Base-by-base conservation (phyloP, 225 moss, liverwort and hornwort genomes). In the Takakia lepidozioides region DNA sequence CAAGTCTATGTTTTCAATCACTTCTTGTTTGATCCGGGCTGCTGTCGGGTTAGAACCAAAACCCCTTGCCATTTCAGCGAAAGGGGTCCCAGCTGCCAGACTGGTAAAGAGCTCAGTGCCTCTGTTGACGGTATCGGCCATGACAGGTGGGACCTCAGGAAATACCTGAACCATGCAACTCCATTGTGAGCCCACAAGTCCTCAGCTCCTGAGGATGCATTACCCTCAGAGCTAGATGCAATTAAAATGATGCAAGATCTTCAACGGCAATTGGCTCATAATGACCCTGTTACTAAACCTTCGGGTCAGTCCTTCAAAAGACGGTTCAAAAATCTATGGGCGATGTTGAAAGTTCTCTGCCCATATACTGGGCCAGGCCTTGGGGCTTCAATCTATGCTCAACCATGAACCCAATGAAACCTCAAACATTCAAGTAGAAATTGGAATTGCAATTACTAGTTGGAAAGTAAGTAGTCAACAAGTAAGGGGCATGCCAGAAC, bases 11-110 rank as follows among this genome's bases (percentile, higher is more conserved):
- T 71, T 83, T 29, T 75, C 74, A 14, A 74, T 57, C 11, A 83
- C 76, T 55, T 84, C 83, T 11, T 67, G 58, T 20, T 81, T 77
- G 34, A 75, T 77, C 61, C 66, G 68, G 40, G 70, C 51, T 19
- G 54, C 74, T 23, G 20, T 58, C 21, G 90, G 53, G 41, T 73
- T 69, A 2, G 67, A 11, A 37, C 60, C 69, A 51, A 89, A 55
- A 4, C 75, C 71, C 61, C 63, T 79, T 8, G 85, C 82, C 38
- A 89, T 68, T 29, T 78, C 83, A 24, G 70, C 73, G 67, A 80
- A 86, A 10, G 90, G 86, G 10, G 86, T 90, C 5, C 85, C 80
- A 6, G 90, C 90, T 16, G 86, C 72, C 46, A 90, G 55, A 63
- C 69, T 90, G 16, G 78, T 73, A 45, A 90, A 83, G 56, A 90